Percentiles rank a stretch among this genome's conserved stretches.
Evolutionary conservation across 768 basidiomycete species (phyloP).

Genomic region (Amanita jacksonii): DNA sequence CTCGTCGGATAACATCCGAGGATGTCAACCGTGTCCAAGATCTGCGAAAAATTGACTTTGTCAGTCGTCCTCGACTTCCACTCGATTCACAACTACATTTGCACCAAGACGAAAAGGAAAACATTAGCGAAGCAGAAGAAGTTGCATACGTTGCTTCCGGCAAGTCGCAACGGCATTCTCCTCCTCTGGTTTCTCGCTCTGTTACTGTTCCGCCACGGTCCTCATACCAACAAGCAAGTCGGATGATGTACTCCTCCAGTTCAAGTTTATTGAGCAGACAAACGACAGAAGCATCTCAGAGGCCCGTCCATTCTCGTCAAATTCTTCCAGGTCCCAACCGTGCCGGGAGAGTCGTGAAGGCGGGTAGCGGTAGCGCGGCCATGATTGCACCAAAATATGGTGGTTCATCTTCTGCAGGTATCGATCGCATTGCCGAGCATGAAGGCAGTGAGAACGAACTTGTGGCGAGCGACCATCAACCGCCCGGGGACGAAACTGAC

Average conservation of each 20-base stretch:
- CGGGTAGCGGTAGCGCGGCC: constrained; percentile 10
- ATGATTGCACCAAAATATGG: constrained; percentile 21
- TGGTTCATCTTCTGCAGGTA: constrained; percentile 17
- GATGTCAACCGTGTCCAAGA: constrained; percentile 18
- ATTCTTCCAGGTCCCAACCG: constrained; percentile 35
- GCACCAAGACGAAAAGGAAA: constrained; percentile 41
- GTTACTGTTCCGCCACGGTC: constrained; percentile 17
- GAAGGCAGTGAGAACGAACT: constrained; percentile 30
- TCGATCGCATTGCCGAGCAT: constrained; percentile 41
- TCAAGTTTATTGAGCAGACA: constrained; percentile 16
- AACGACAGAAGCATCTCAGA: constrained; percentile 24
- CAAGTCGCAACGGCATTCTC: constrained; percentile 22
- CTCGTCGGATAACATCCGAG: constrained; percentile 35
- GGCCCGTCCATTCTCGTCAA: constrained; percentile 27
- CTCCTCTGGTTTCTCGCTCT: constrained; percentile 25
- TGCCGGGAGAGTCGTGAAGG: constrained; percentile 41
- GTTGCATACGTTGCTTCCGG: constrained; percentile 20
- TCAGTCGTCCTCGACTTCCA: background rate
- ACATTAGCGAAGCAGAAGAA: constrained; percentile 33
- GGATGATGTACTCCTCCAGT: constrained; percentile 18
- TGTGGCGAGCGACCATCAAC: constrained; percentile 18
- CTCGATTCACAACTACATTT: constrained; percentile 16
- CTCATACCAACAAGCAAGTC: constrained; percentile 14
- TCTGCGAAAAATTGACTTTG: constrained; percentile 1
- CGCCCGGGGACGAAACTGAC: constrained; percentile 24